Conservation (phyloP, 225 moss, liverwort and hornwort genomes). For the Bryum argenteum region DNA sequence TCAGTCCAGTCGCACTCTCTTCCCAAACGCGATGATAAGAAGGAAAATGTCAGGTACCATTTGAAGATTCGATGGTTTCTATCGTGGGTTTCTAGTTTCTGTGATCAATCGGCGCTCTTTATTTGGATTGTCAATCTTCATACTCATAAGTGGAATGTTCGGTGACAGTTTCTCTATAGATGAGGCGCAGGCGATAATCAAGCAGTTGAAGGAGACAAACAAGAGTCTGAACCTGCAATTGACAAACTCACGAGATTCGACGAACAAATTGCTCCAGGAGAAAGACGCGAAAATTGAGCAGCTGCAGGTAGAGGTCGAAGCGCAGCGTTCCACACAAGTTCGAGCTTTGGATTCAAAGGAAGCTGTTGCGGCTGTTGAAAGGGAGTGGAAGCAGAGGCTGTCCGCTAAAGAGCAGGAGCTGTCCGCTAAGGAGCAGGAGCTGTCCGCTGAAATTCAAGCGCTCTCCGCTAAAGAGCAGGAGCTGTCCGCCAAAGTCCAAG, state of each 20-base stretch:
- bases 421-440: slow-evolving; percentile 35
- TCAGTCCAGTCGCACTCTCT: slow-evolving; percentile 36
- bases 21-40: slow-evolving; percentile 49
- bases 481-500: slow-evolving; percentile 38
- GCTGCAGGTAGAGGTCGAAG: slow-evolving; percentile 38
- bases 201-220: slow-evolving; percentile 52
- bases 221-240: slow-evolving; percentile 43
- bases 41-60: slow-evolving; percentile 47
- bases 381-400: slow-evolving; percentile 48
- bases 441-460: too few relatives aligned
- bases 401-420: slow-evolving; percentile 39
- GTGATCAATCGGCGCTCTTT: neutral
- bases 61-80: neutral
- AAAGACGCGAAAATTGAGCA: slow-evolving; percentile 42
- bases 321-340: slow-evolving; percentile 27
- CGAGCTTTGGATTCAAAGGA: slow-evolving; percentile 32
- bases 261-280: slow-evolving; percentile 41
- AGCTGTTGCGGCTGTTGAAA: slow-evolving; percentile 42
- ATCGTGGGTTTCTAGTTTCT: too few relatives aligned
- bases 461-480: slow-evolving; percentile 38
- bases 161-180: slow-evolving; percentile 56
- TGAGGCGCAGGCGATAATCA: slow-evolving; percentile 61
- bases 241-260: slow-evolving; percentile 49
- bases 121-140: neutral
- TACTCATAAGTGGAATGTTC: slow-evolving; percentile 17